A percentile compares a stretch with the other conserved stretches of the same genome.
phyloP scores from a whole-genome alignment of 73 alveolate genomes.

The Effrenium voratum region DNA sequence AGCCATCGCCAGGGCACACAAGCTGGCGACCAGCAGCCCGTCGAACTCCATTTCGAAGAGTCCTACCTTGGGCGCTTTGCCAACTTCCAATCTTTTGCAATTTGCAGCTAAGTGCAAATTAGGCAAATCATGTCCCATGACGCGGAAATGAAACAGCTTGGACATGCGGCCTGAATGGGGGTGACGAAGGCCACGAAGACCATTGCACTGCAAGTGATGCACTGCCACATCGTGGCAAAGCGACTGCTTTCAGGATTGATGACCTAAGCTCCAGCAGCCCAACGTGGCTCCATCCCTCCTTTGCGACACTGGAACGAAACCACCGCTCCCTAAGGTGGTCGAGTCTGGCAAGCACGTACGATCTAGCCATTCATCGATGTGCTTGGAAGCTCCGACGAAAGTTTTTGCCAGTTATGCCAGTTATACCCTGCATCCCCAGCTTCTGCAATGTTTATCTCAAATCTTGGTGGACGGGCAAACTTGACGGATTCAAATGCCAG shows the following conservation, averaged over 20 bases:
- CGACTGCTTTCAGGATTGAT: conserved; percentile 86
- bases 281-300: neutral
- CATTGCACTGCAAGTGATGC: conserved; percentile 48
- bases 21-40: conserved; percentile 17
- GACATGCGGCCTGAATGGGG: conserved; percentile 78
- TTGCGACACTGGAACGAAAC: neutral
- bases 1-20: conserved; percentile 10
- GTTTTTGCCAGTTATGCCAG: no score
- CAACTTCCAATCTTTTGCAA: no score
- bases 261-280: neutral
- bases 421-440: no score
- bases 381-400: no score
- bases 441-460: no score
- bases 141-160: no score
- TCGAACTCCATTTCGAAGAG: conserved; percentile 24
- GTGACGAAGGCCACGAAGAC: conserved; percentile 68
- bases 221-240: conserved; percentile 59
- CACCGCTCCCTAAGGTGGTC: neutral
- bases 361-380: no score
- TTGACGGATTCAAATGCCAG: no score
- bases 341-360: neutral
- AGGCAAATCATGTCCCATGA: no score
- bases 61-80: conserved; percentile 67
- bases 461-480: no score
- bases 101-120: no score